Evolutionary conservation across 148 eudicot species (phyloP).

Genomic region (Fagopyrum homotropicum): DNA sequence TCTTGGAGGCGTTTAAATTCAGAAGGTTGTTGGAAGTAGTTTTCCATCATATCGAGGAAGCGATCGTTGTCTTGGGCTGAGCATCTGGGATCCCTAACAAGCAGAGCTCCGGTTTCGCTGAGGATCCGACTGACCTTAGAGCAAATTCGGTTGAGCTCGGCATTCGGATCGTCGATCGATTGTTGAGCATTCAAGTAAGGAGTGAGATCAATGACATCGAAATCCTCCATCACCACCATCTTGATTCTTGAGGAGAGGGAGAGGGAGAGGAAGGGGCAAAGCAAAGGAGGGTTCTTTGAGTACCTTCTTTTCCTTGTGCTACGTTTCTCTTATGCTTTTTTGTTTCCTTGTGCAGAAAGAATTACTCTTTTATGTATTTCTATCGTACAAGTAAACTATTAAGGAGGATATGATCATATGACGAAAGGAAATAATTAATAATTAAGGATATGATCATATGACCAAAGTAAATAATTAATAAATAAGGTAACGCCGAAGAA

Average conservation of each 20-base stretch:
- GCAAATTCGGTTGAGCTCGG: constrained; percentile 36
- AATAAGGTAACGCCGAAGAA: neutral
- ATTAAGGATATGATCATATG: neutral
- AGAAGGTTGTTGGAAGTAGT: constrained; percentile 53
- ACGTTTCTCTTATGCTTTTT: neutral
- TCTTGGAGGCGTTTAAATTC: constrained; percentile 74
- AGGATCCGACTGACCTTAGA: constrained; percentile 66
- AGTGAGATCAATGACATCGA: constrained; percentile 71
- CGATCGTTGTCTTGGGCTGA: constrained; percentile 68
- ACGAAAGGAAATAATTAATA: neutral
- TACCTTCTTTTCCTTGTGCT: neutral
- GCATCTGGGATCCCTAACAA: constrained; percentile 82
- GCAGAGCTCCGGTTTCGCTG: constrained; percentile 75
- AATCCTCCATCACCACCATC: constrained; percentile 46
- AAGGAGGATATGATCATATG: neutral
- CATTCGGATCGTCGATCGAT: constrained; percentile 16
- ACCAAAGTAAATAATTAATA: neutral
- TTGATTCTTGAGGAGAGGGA: neutral
- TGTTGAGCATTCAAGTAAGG: constrained; percentile 33
- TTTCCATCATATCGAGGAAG: constrained; percentile 93
- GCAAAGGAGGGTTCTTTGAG: neutral
- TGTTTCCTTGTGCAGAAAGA: neutral
- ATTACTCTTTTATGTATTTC: neutral
- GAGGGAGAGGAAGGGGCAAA: neutral
- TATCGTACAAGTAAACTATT: neutral